Conservation (phyloP, 1,284 basidiomycete species). For the Naganishia sp. region DNA sequence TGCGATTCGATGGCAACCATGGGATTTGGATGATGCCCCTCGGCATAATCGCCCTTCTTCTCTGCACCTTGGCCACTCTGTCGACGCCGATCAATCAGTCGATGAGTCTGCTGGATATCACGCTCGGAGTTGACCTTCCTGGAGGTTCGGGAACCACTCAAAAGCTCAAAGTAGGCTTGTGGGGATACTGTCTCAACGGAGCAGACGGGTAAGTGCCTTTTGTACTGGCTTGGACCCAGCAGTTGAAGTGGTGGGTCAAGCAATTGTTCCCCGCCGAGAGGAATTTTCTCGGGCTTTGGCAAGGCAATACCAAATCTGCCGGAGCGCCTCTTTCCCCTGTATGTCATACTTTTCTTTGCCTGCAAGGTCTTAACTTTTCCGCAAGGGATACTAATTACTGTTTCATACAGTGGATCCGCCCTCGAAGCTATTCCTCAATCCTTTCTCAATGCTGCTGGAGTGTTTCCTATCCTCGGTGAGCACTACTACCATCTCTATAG, state of each 20-base stretch:
- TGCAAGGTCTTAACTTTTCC: too few species aligned
- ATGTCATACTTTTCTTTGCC: neutral
- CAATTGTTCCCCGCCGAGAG: slow-evolving; percentile 3
- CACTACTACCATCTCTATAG: neutral
- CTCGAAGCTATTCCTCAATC: slow-evolving; percentile 27
- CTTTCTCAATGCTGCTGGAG: slow-evolving; percentile 38
- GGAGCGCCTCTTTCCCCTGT: slow-evolving; percentile 3
- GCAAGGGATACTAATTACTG: neutral
- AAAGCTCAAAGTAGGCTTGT: slow-evolving; percentile 8
- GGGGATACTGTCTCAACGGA: slow-evolving; percentile 15
- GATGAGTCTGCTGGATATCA: slow-evolving; percentile 5
- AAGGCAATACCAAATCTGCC: neutral
- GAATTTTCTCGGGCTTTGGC: slow-evolving; percentile 10
- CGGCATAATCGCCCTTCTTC: neutral
- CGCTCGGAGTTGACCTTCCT: slow-evolving; percentile 1
- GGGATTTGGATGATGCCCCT: slow-evolving; percentile 13
- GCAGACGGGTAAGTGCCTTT: neutral
- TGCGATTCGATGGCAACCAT: slow-evolving; percentile 20
- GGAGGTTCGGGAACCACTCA: slow-evolving; percentile 4
- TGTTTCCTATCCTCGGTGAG: slow-evolving; percentile 43
- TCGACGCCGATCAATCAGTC: slow-evolving; percentile 2
- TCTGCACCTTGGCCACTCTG: slow-evolving; percentile 18
- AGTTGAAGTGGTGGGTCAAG: neutral
- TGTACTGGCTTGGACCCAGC: neutral
- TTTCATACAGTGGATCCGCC: neutral